Percentiles rank a stretch among this genome's conserved stretches.
These are phyloP conservation scores for Haematococcus sp. DNA, from an alignment of 139 green algal genomes.

Conservation along the genomic window DNA sequence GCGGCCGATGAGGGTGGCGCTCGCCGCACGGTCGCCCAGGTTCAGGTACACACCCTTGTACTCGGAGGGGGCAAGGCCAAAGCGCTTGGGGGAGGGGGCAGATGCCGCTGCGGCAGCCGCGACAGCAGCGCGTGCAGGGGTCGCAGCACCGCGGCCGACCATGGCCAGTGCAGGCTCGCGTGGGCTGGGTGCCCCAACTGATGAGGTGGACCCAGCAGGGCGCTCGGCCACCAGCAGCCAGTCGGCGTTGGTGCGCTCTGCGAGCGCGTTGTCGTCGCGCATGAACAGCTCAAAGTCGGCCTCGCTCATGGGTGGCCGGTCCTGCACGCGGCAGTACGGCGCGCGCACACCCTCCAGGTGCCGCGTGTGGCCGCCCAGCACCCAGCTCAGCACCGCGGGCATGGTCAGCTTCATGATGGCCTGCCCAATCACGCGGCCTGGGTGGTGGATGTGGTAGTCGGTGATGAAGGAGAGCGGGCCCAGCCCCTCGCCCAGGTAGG, in stretches of 20 bases:
- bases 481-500: slow-evolving; percentile 85
- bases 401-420: slow-evolving; percentile 78
- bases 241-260: slow-evolving; percentile 54
- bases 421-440: slow-evolving; percentile 73
- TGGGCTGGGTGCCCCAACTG: not conserved
- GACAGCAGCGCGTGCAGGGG: too few relatives aligned
- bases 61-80: slow-evolving; percentile 11
- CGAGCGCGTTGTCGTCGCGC: slow-evolving; percentile 62
- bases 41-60: slow-evolving; percentile 45
- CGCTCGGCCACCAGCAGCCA: slow-evolving; percentile 73
- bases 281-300: slow-evolving; percentile 61
- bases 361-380: slow-evolving; percentile 78
- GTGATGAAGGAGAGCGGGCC: slow-evolving; percentile 59
- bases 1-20: slow-evolving; percentile 1
- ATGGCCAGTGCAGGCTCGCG: too few relatives aligned
- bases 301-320: slow-evolving; percentile 20
- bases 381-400: slow-evolving; percentile 76
- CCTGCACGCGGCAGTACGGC: slow-evolving; percentile 13
- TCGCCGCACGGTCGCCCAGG: not conserved
- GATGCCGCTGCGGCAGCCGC: not conserved
- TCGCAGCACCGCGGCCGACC: too few relatives aligned
- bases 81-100: not conserved
- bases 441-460: slow-evolving; percentile 91
- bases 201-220: not conserved
- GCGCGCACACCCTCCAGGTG: slow-evolving; percentile 34